phyloP scores from a whole-genome alignment of 2,329 filamentous ascomycete species.

The Cercospora sojina region DNA sequence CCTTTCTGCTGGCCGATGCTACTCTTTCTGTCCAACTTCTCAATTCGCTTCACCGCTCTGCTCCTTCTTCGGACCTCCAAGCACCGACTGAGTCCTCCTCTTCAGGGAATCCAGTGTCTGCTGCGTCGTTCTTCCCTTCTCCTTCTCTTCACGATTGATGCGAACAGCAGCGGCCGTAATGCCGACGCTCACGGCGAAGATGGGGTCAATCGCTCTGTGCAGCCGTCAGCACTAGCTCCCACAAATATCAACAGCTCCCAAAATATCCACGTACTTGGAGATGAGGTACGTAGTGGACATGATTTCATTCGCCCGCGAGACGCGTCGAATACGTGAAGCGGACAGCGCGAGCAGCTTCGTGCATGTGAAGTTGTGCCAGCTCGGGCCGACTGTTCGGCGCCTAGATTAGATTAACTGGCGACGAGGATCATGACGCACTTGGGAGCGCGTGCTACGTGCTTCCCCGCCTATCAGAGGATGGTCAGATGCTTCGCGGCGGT shows the following conservation, averaged over 20 bases:
- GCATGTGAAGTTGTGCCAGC: conserved; percentile 5
- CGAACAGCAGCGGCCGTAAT: conserved; percentile 44
- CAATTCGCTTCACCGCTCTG: neutral
- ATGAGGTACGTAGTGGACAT: conserved; percentile 43
- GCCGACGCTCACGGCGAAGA: conserved; percentile 52
- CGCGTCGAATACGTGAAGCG: neutral
- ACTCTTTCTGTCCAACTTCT: neutral
- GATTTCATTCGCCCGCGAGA: neutral
- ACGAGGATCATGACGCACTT: conserved; percentile 1
- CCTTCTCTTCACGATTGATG: conserved; percentile 50
- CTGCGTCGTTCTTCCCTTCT: conserved; percentile 43
- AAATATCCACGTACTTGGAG: conserved; percentile 41
- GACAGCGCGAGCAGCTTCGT: neutral
- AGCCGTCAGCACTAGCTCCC: neutral
- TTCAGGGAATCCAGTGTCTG: conserved; percentile 44
- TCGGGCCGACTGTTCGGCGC: neutral
- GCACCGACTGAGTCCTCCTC: conserved; percentile 40
- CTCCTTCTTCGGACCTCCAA: conserved; percentile 13
- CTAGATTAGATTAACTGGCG: neutral
- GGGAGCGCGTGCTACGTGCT: neutral
- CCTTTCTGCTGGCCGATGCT: neutral
- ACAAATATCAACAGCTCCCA: neutral
- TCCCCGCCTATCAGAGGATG: neutral
- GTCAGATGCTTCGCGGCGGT: conserved; percentile 2
- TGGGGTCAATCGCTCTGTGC: conserved; percentile 47